Conservation (phyloP, 306 rosid genomes). For the Argentina anserina region DNA sequence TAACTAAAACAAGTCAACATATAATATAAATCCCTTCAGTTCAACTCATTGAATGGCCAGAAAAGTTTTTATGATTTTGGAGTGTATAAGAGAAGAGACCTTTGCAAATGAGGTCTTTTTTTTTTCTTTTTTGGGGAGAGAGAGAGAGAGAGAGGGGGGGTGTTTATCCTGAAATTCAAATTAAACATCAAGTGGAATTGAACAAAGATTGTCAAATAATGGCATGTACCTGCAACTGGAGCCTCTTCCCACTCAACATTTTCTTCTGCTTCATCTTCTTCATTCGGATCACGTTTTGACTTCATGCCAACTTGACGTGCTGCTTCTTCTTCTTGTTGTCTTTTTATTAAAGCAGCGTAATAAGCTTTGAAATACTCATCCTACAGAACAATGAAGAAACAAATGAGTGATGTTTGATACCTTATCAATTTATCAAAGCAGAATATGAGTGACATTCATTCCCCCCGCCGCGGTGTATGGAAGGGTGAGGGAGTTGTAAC, state of each 20-base stretch:
- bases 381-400: constrained; percentile 33
- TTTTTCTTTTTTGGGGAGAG: too few relatives aligned
- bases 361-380: constrained; percentile 88
- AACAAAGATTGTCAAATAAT: constrained; percentile 19
- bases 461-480: not conserved
- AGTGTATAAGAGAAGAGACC: too few relatives aligned
- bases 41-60: not conserved
- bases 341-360: constrained; percentile 71
- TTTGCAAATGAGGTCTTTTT: too few relatives aligned
- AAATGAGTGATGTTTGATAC: constrained; percentile 7
- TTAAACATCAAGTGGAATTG: not conserved
- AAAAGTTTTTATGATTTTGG: too few relatives aligned
- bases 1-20: not conserved
- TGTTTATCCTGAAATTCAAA: too few relatives aligned
- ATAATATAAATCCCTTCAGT: not conserved
- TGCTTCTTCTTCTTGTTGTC: constrained; percentile 70
- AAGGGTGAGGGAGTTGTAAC: not conserved
- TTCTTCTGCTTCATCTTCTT: constrained; percentile 31
- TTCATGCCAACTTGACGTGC: constrained; percentile 70
- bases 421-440: not conserved
- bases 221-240: constrained; percentile 51
- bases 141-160: too few relatives aligned
- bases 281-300: constrained; percentile 50
- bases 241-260: constrained; percentile 80
- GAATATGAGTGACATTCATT: not conserved